phyloP scores from a whole-genome alignment of 371 early-diverging fungal genomes.

The Rhizomucor miehei region DNA sequence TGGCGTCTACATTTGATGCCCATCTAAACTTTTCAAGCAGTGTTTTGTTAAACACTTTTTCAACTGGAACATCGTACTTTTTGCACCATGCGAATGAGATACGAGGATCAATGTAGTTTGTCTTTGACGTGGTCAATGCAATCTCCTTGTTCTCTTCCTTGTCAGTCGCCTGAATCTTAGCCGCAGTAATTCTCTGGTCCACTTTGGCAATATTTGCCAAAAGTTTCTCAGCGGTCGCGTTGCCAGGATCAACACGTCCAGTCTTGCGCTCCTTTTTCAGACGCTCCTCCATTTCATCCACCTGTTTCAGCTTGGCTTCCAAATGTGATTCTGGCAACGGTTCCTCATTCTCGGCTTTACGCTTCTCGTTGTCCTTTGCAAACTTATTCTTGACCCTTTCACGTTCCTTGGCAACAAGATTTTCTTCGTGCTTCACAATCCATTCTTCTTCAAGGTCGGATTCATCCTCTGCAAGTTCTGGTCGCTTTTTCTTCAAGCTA shows the following conservation, averaged over 20 bases:
- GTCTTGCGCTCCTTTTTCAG: slow-evolving; percentile 51
- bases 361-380: slow-evolving; percentile 73
- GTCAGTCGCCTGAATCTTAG: slow-evolving; percentile 69
- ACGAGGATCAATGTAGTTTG: slow-evolving; percentile 98
- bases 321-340: slow-evolving; percentile 50
- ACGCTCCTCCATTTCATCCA: slow-evolving; percentile 43
- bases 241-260: slow-evolving; percentile 30
- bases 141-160: slow-evolving; percentile 97
- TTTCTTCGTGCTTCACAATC: slow-evolving; percentile 60
- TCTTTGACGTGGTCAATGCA: slow-evolving; percentile 96
- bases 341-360: slow-evolving; percentile 55
- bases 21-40: slow-evolving; percentile 95
- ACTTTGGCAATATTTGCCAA: slow-evolving; percentile 63
- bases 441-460: slow-evolving; percentile 83
- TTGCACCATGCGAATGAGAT: slow-evolving; percentile 94
- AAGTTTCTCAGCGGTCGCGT: slow-evolving; percentile 58
- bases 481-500: slow-evolving; percentile 66
- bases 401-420: slow-evolving; percentile 57
- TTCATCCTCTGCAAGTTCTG: slow-evolving; percentile 65
- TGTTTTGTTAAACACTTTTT: slow-evolving; percentile 90
- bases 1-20: slow-evolving; percentile 78
- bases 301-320: slow-evolving; percentile 53
- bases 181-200: slow-evolving; percentile 63
- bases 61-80: slow-evolving; percentile 82
- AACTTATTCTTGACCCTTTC: slow-evolving; percentile 58